Conservation (phyloP, 768 basidiomycete species). For the Lactarius vividus region DNA sequence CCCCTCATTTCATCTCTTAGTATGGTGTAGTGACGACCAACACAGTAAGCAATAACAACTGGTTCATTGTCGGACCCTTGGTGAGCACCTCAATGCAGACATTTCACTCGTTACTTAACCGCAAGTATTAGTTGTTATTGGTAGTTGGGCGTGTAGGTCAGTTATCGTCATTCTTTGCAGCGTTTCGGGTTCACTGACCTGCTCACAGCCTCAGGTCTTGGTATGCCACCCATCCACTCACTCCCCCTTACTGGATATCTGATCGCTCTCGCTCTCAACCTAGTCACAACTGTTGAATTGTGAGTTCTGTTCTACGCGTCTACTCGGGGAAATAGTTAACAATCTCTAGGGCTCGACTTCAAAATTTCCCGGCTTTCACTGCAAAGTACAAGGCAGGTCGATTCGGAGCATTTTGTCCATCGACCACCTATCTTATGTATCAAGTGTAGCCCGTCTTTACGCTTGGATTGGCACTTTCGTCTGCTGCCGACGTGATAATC, state of each 20-base stretch:
- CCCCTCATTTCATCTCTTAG: not conserved
- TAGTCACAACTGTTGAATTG: slow-evolving; percentile 24
- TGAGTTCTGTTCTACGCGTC: not conserved
- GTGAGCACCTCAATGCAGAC: slow-evolving; percentile 6
- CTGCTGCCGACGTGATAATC: slow-evolving; percentile 24
- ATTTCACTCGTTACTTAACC: not conserved
- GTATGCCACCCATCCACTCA: slow-evolving; percentile 12
- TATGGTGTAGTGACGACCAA: not conserved
- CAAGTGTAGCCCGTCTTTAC: slow-evolving; percentile 25
- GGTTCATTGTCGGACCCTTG: slow-evolving; percentile 21
- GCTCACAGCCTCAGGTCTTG: slow-evolving; percentile 19
- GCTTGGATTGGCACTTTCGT: slow-evolving; percentile 26
- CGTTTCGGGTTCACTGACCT: not conserved
- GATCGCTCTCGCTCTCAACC: not conserved
- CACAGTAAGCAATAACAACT: slow-evolving; percentile 27
- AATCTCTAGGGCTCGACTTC: slow-evolving; percentile 10
- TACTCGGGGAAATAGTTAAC: not conserved
- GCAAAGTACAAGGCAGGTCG: slow-evolving; percentile 7
- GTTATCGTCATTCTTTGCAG: not conserved
- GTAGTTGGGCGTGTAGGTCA: slow-evolving; percentile 19
- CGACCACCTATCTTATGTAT: not conserved
- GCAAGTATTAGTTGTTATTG: slow-evolving; percentile 9
- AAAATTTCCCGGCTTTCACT: slow-evolving; percentile 15
- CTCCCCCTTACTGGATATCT: not conserved
- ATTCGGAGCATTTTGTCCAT: not conserved